Conservation (phyloP, 495 filamentous ascomycete genomes). For the Aeminium ludgeri region DNA sequence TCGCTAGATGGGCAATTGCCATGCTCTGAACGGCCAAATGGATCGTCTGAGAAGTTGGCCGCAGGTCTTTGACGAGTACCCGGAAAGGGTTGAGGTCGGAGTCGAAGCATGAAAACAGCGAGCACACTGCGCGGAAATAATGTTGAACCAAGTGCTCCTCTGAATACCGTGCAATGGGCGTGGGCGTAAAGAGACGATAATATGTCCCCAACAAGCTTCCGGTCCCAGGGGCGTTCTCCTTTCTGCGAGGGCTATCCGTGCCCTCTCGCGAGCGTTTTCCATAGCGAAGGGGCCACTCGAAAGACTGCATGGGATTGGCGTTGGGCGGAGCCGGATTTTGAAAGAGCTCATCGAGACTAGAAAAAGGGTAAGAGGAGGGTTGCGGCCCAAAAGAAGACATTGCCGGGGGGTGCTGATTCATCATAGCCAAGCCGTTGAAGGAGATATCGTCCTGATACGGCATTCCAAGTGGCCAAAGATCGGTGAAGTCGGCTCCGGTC, state of each 20-base stretch:
- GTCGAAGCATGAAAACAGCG: constrained; percentile 2
- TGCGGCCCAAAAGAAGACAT: neutral
- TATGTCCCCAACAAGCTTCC: neutral
- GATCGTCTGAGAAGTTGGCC: neutral
- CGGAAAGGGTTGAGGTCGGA: constrained; percentile 2
- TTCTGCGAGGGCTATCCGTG: neutral
- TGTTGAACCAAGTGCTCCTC: constrained; percentile 1
- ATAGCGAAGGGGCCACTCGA: no score
- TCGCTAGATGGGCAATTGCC: constrained; percentile 1
- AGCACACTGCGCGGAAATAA: constrained; percentile 1
- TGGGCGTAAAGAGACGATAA: constrained; percentile 1
- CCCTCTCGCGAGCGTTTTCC: neutral
- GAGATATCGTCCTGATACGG: neutral
- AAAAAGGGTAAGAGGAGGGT: neutral
- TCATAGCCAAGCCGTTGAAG: neutral
- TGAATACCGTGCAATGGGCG: neutral
- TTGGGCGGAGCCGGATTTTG: neutral
- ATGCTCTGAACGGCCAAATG: constrained; percentile 1
- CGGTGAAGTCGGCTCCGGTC: neutral
- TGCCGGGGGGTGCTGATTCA: neutral
- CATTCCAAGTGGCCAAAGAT: neutral
- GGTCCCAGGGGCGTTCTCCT: neutral
- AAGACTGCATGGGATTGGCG: no score
- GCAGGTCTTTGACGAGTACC: neutral
- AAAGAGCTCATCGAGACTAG: neutral